Evolutionary conservation across 371 early-diverging fungal species (phyloP).

Genomic region (Mortierella sp.): DNA sequence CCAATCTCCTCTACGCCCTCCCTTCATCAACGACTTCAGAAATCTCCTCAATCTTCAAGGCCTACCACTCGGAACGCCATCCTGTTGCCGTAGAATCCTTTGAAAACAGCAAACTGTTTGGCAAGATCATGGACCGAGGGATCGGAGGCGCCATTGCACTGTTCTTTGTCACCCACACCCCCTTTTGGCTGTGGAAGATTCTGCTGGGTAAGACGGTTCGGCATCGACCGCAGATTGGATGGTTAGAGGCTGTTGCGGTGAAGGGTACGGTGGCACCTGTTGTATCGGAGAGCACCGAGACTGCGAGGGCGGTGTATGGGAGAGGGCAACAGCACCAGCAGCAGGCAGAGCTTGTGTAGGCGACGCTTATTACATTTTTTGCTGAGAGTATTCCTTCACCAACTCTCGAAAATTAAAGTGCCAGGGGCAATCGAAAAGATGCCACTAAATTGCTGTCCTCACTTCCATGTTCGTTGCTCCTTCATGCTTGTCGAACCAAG

Average conservation of each 20-base stretch:
- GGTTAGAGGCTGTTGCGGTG: neutral
- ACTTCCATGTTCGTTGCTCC: too few relatives aligned
- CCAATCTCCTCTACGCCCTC: neutral
- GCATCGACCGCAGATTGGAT: neutral
- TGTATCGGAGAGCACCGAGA: neutral
- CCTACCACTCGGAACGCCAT: neutral
- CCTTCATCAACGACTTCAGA: neutral
- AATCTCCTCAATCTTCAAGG: neutral
- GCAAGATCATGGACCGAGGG: slow-evolving; percentile 7
- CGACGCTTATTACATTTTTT: too few relatives aligned
- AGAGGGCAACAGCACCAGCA: too few relatives aligned
- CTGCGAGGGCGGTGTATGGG: neutral
- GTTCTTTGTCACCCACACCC: neutral
- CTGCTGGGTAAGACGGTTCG: neutral
- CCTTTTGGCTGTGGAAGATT: slow-evolving; percentile 3
- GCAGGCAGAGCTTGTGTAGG: neutral
- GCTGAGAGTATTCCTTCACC: too few relatives aligned
- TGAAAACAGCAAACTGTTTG: neutral
- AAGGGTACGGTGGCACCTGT: neutral
- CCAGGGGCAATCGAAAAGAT: too few relatives aligned
- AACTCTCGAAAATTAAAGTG: too few relatives aligned
- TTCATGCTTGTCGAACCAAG: too few relatives aligned
- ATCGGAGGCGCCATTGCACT: neutral
- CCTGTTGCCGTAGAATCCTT: neutral
- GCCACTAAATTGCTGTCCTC: too few relatives aligned